A percentile compares a stretch with the other conserved stretches of the same genome.
Conservation (phyloP, 345 rosid species). For the Pistacia integerrima region DNA sequence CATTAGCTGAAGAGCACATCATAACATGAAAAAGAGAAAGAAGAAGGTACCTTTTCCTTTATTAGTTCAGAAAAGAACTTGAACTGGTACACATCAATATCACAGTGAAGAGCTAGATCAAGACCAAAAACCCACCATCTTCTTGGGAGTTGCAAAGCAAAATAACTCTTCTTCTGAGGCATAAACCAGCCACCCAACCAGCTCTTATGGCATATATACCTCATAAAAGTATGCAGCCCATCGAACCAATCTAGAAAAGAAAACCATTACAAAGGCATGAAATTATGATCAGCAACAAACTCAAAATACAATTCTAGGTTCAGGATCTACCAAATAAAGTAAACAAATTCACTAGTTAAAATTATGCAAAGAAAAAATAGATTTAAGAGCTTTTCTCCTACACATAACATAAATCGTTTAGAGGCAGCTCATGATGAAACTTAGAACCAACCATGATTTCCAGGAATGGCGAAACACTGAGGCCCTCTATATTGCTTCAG, state of each 20-base stretch:
- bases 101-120: constrained; percentile 96
- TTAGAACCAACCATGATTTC: constrained; percentile 86
- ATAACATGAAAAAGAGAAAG: constrained; percentile 11
- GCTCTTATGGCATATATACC: constrained; percentile 95
- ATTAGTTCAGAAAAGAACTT: constrained; percentile 86
- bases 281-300: constrained; percentile 1
- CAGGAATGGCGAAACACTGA: constrained; percentile 91
- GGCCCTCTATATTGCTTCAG: constrained; percentile 91
- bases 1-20: constrained; percentile 3
- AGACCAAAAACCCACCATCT: constrained; percentile 99
- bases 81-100: constrained; percentile 98
- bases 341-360: not conserved
- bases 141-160: constrained; percentile 91
- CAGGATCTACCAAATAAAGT: not conserved
- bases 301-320: not conserved
- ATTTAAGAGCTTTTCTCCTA: not conserved
- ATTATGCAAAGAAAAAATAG: not conserved
- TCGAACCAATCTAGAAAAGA: constrained; percentile 84
- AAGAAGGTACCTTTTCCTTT: constrained; percentile 65
- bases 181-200: constrained; percentile 99
- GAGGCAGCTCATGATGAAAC: constrained; percentile 25
- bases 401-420: constrained; percentile 14
- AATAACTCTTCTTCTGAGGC: constrained; percentile 99
- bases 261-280: constrained; percentile 2
- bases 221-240: constrained; percentile 97